A percentile compares a stretch with the other conserved stretches of the same genome.
Conservation (phyloP, 1,139 yeast species). For the Blastobotrys arbuscula region DNA sequence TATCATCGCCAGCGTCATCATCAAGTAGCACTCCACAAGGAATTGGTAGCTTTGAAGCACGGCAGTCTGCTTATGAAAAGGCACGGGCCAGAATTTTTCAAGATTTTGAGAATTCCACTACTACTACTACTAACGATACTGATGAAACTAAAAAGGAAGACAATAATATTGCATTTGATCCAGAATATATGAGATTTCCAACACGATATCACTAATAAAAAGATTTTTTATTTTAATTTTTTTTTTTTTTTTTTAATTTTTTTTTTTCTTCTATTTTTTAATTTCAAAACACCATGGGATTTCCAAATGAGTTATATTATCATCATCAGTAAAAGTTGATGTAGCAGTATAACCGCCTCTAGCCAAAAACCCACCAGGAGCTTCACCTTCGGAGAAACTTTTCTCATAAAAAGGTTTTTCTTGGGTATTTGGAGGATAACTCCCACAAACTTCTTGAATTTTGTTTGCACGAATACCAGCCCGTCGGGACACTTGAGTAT, state of each 20-base stretch:
- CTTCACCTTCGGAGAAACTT: constrained; percentile 72
- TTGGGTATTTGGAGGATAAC: constrained; percentile 84
- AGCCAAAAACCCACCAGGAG: constrained; percentile 85
- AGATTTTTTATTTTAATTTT: background rate
- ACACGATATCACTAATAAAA: background rate
- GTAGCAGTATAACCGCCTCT: constrained; percentile 80
- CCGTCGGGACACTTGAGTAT: constrained; percentile 78
- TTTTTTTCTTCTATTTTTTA: constrained; percentile 9
- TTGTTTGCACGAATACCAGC: constrained; percentile 85
- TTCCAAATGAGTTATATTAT: constrained; percentile 63
- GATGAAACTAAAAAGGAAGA: background rate
- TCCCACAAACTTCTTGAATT: constrained; percentile 82
- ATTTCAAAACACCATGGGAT: constrained; percentile 87
- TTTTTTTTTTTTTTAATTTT: background rate
- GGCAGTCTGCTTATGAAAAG: constrained; percentile 42
- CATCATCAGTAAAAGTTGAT: constrained; percentile 85
- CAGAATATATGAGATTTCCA: constrained; percentile 15
- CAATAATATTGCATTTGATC: constrained; percentile 6
- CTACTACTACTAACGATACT: no score
- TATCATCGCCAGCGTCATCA: background rate
- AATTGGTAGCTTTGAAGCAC: constrained; percentile 23
- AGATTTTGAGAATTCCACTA: no score
- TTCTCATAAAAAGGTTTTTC: constrained; percentile 79
- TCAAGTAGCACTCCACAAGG: constrained; percentile 5
- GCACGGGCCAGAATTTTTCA: constrained; percentile 45